Evolutionary conservation across 2,329 filamentous ascomycete species (phyloP).

Genomic region (Epichloe elymi): DNA sequence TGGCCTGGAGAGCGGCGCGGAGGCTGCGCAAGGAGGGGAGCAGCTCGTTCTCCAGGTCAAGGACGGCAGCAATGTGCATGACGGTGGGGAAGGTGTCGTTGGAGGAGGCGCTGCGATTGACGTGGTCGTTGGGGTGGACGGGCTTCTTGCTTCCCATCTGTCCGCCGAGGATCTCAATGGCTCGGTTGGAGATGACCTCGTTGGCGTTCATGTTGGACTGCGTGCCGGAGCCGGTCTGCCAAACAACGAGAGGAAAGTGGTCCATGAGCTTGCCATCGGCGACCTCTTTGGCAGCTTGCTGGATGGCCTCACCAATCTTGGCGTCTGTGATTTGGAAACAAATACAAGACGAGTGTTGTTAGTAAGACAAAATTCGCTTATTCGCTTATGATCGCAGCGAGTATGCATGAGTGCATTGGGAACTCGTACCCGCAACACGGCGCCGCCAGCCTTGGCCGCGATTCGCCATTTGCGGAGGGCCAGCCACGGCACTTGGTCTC

Average conservation of each 20-base stretch:
- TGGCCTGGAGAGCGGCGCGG: conserved; percentile 71
- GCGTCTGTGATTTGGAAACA: conserved; percentile 24
- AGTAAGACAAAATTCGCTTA: too few relatives aligned
- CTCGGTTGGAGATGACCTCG: conserved; percentile 98
- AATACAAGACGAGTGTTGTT: neutral
- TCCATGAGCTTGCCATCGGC: conserved; percentile 86
- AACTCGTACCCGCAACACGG: neutral
- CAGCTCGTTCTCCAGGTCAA: conserved; percentile 79
- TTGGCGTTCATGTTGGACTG: conserved; percentile 99
- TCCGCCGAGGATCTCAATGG: conserved; percentile 93
- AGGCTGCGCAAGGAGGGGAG: conserved; percentile 72
- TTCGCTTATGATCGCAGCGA: neutral
- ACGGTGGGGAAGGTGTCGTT: conserved; percentile 99
- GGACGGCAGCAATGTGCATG: conserved; percentile 97
- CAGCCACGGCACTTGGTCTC: too few relatives aligned
- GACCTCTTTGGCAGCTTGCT: conserved; percentile 88
- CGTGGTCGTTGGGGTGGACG: conserved; percentile 97
- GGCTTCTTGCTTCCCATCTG: conserved; percentile 94
- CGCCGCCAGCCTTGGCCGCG: too few relatives aligned
- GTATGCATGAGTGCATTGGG: neutral
- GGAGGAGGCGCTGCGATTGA: conserved; percentile 97
- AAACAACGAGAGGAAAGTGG: conserved; percentile 97
- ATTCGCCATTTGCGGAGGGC: too few relatives aligned
- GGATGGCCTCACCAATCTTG: conserved; percentile 81
- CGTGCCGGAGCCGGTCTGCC: conserved; percentile 97